Evolutionary conservation across 2,329 filamentous ascomycete species (phyloP), one percentile per base, ranked within the genome.

Genomic region (Aspergillus sp.): DNA sequence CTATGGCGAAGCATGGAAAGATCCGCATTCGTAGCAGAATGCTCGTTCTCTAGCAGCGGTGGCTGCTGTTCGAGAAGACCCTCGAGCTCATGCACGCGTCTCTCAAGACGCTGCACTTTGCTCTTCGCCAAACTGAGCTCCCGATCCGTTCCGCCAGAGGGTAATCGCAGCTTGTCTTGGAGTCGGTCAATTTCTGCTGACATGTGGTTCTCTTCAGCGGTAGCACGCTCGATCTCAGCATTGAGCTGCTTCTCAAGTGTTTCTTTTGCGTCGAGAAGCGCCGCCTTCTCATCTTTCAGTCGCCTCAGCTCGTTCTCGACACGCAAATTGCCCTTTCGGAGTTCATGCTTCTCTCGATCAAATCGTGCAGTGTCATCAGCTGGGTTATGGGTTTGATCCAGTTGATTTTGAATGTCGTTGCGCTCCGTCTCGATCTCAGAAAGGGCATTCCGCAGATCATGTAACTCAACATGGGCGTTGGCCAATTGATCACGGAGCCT

Each of bases 281-380:
- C 63, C 47, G 73, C 75, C 57, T 82, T 84, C 60, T 88, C 84
- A 7, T 85, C 81, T 45, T 74, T 80, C 13, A 87, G 69, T 10
- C 82, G 75, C 38, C 81, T 80, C 13, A 86, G 72, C 58, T 88
- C 85, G 51, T 73, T 77, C 53, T 88, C 85, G 15, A 87, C 74
- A 58, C 82, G 84, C 52, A 82, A 70, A 61, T 84, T 85, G n/a
- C 79, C 70, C 23, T 82, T 81, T 15, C 83, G 81, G 20, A 88
- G 71, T 46, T 88, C 83, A 41, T 85, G 69, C 53, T 84, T 82
- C 59, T 88, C 85, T 51, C 83, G 80, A 55, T 88, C 84, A 41
- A 85, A 64, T 10, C 77, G 78, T 55, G 81, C 77, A 1, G 76
- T 80, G 49, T 83, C 79, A 47, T 73, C 71, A 25, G 77, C 77